These are phyloP conservation scores for Penicillium sp. DNA, from an alignment of 2,329 filamentous ascomycete species.

Conservation along the genomic window DNA sequence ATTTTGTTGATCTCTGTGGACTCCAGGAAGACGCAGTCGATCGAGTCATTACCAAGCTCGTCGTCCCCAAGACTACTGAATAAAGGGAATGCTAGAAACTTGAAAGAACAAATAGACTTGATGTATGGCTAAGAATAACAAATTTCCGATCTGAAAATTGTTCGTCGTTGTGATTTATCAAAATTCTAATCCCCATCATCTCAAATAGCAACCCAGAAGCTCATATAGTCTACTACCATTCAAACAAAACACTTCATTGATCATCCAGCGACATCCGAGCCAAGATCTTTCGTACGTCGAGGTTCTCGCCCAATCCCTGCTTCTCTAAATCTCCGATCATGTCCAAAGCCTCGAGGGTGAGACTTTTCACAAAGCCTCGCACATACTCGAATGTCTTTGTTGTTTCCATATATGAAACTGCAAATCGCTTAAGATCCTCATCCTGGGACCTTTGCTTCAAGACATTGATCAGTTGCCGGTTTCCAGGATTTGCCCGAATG, in stretches of 20 bases:
- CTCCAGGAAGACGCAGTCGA: neutral
- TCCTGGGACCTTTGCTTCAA: constrained; percentile 86
- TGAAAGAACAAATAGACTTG: neutral
- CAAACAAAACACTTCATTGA: neutral
- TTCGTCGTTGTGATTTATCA: neutral
- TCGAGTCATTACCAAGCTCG: neutral
- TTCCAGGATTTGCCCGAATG: constrained; percentile 67
- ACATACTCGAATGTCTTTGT: constrained; percentile 3
- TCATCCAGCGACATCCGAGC: constrained; percentile 4
- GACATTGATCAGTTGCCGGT: constrained; percentile 82
- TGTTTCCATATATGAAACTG: constrained; percentile 83
- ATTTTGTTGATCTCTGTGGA: constrained; percentile 1
- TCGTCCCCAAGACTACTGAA: neutral
- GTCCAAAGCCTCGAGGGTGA: neutral
- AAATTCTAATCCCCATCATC: neutral
- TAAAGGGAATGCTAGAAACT: too few relatives aligned
- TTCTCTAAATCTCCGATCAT: constrained; percentile 1
- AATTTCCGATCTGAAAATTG: neutral
- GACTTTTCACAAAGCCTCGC: neutral
- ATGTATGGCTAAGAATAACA: neutral
- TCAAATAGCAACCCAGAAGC: neutral
- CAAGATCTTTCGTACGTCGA: neutral
- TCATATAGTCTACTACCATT: too few relatives aligned
- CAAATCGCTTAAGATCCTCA: constrained; percentile 87
- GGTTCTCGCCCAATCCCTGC: constrained; percentile 2